phyloP scores from a whole-genome alignment of 345 rosid species.

The Salix exigua region DNA sequence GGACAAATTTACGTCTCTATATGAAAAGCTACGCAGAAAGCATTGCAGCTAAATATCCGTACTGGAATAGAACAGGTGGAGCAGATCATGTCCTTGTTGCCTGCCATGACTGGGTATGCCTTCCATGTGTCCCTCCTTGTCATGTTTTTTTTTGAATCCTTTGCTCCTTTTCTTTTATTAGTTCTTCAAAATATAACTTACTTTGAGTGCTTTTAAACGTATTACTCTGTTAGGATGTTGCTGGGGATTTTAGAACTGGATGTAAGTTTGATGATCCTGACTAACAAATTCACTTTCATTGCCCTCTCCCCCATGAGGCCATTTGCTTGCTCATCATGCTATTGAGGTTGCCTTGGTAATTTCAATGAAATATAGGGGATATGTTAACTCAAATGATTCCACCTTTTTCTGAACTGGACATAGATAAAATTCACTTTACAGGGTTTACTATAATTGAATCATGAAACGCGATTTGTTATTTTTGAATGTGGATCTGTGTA shows the following conservation, averaged over 20 bases:
- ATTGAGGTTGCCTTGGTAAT: background rate
- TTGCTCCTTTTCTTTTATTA: no score
- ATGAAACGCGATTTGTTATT: background rate
- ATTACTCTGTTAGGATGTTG: constrained; percentile 1
- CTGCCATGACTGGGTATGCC: constrained; percentile 95
- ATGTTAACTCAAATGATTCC: constrained; percentile 1
- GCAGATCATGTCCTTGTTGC: constrained; percentile 94
- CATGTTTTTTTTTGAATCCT: background rate
- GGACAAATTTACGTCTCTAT: constrained; percentile 69
- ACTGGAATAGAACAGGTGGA: constrained; percentile 83
- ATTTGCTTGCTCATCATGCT: background rate
- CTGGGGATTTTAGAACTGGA: background rate
- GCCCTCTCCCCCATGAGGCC: background rate
- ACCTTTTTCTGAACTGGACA: no score
- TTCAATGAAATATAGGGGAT: background rate
- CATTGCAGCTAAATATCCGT: constrained; percentile 82
- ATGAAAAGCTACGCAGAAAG: constrained; percentile 66
- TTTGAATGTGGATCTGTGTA: background rate
- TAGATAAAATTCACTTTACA: no score
- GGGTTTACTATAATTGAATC: no score
- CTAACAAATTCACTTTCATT: background rate
- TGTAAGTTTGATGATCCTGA: constrained; percentile 5
- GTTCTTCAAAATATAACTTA: no score
- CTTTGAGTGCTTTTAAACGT: background rate
- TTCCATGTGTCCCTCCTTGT: constrained; percentile 5